Evolutionary conservation across 768 basidiomycete species (phyloP).

Genomic region (Tricholoma saponaceum): DNA sequence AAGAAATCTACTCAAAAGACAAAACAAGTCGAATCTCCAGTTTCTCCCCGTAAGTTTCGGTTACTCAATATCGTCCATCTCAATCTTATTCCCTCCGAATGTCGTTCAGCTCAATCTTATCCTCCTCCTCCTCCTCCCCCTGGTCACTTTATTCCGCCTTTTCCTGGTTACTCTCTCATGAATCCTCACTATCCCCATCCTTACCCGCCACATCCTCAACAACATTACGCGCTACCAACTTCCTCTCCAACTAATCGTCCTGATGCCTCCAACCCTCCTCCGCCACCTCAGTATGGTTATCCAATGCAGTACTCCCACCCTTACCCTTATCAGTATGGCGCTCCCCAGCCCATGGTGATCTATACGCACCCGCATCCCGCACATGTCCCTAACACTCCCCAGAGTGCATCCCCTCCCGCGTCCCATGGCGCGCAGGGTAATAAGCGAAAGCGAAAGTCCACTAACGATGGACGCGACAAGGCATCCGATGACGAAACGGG

Average conservation of each 20-base stretch:
- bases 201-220: slow-evolving; percentile 26
- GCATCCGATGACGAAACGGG: slow-evolving; percentile 57
- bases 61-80: neutral
- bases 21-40: slow-evolving; percentile 6
- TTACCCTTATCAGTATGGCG: slow-evolving; percentile 61
- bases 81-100: slow-evolving; percentile 18
- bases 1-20: slow-evolving; percentile 32
- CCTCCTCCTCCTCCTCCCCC: slow-evolving; percentile 25
- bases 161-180: slow-evolving; percentile 60
- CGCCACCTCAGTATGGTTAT: slow-evolving; percentile 48
- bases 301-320: slow-evolving; percentile 53
- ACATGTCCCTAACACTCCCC: slow-evolving; percentile 32
- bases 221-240: slow-evolving; percentile 21
- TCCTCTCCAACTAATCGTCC: slow-evolving; percentile 31
- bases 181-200: slow-evolving; percentile 64
- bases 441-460: slow-evolving; percentile 65
- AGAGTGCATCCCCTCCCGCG: slow-evolving; percentile 28
- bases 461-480: slow-evolving; percentile 32
- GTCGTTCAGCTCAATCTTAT: slow-evolving; percentile 17
- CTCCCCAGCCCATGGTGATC: slow-evolving; percentile 70
- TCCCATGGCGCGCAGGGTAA: slow-evolving; percentile 29
- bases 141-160: slow-evolving; percentile 39
- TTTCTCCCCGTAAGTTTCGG: slow-evolving; percentile 13
- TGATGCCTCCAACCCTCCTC: slow-evolving; percentile 33
- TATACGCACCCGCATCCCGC: slow-evolving; percentile 46